Base-by-base conservation (phyloP, 306 rosid genomes). In the Nissolia schottii region DNA sequence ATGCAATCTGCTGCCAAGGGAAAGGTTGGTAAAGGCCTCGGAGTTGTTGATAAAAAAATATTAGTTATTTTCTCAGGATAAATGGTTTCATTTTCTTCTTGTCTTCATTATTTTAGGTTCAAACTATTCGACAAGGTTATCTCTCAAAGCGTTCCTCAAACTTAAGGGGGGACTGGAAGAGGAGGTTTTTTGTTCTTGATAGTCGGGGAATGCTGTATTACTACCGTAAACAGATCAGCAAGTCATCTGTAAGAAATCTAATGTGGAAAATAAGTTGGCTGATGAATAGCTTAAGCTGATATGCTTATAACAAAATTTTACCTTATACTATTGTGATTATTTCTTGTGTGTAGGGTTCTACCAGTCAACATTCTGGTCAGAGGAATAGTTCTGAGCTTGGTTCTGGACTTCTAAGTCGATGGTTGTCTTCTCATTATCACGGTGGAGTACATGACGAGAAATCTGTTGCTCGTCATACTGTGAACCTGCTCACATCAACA, bases 1-100 rank as follows among this genome's bases (percentile, higher is more conserved):
- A 95, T 95, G 99, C 99, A 95, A 84, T 88, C 95, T 82, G 99
- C 97, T 83, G 90, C 97, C 32, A 95, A 89, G 91, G 99, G 99
- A 82, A 95, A 95, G 97, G 99, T 95, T 76, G 58, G 45, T 49
- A 65, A 29, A 59, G 37, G 50, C 76, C 55, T 63, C 65, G 35
- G 45, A 41, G 35, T 62, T 77, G 31, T 54, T 57, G 58, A 13
- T 55, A 41, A 11, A 64, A n/a, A 71, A 18, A 62, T 53, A 48
- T 20, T 35, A 66, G 41, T 41, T 70, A 9, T 56, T 18, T 64
- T 49, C 65, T 60, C 13, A 46, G 2, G 57, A 12, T n/a, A n/a
- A n/a, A n/a, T 56, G 46, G 73, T 70, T 75, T 58, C 40, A 7
- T 78, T 32, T 40, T 38, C 38, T 64, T 71, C 76, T 29, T 23